Evolutionary conservation across 129 eudicot species (phyloP).

Genomic region (Silybum marianum): DNA sequence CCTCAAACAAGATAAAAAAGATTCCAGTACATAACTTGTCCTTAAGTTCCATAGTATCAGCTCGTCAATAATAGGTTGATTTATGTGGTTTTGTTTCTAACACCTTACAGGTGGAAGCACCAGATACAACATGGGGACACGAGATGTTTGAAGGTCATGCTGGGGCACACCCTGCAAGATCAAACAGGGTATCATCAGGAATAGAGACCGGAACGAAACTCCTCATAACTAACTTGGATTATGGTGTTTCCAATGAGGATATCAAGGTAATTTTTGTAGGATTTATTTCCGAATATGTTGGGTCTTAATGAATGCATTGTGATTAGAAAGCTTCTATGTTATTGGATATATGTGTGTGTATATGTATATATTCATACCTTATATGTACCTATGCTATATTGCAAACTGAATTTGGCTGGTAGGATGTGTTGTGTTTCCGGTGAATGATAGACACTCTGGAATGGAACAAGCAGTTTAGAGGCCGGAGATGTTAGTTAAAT

Average conservation of each 20-base stretch:
- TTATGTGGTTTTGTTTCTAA: neutral
- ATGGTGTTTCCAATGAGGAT: slow-evolving; percentile 53
- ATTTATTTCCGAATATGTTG: neutral
- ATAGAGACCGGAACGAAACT: slow-evolving; percentile 57
- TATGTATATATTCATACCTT: neutral
- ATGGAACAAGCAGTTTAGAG: neutral
- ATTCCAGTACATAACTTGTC: neutral
- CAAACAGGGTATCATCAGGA: slow-evolving; percentile 29
- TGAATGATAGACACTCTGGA: neutral
- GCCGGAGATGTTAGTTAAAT: neutral
- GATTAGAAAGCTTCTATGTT: neutral
- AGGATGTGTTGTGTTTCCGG: neutral
- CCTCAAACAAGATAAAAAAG: neutral
- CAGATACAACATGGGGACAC: slow-evolving; percentile 51
- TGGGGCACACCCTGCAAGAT: slow-evolving; percentile 29
- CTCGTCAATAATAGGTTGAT: neutral
- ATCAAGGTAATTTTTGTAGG: slow-evolving; percentile 41
- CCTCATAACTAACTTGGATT: slow-evolving; percentile 51
- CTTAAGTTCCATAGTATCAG: neutral
- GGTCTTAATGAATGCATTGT: neutral
- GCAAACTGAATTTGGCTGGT: neutral
- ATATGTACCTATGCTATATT: neutral
- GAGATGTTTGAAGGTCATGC: slow-evolving; percentile 50
- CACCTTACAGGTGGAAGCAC: slow-evolving; percentile 44
- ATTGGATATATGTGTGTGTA: neutral